Percentiles rank a stretch among this genome's conserved stretches.
phyloP scores from a whole-genome alignment of 1,139 yeast genomes.

The Kodamaea derodonti region DNA sequence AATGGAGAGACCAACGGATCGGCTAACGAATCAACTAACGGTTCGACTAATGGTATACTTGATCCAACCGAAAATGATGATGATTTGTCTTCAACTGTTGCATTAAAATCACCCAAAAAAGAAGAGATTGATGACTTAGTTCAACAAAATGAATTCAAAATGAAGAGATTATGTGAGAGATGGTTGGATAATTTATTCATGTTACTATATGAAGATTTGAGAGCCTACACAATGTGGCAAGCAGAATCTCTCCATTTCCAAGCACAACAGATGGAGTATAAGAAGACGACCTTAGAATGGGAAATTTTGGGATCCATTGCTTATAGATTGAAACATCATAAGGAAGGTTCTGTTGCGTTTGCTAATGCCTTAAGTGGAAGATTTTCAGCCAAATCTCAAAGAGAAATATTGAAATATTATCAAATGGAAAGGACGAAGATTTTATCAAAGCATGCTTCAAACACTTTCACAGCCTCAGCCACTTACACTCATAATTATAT shows the following conservation, averaged over 20 bases:
- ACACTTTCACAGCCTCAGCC: slow-evolving; percentile 12
- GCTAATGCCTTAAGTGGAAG: slow-evolving; percentile 74
- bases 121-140: slow-evolving; percentile 16
- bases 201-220: slow-evolving; percentile 82
- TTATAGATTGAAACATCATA: slow-evolving; percentile 69
- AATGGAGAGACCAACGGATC: slow-evolving; percentile 6
- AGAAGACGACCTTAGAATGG: slow-evolving; percentile 89
- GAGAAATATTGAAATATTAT: slow-evolving; percentile 69
- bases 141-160: slow-evolving; percentile 47
- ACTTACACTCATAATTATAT: slow-evolving; percentile 29
- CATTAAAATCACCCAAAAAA: slow-evolving; percentile 35
- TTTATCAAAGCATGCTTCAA: slow-evolving; percentile 26
- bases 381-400: slow-evolving; percentile 76
- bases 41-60: slow-evolving; percentile 6
- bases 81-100: slow-evolving; percentile 35
- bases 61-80: slow-evolving; percentile 11
- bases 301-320: slow-evolving; percentile 85
- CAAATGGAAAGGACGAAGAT: slow-evolving; percentile 42
- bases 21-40: background rate
- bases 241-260: slow-evolving; percentile 67
- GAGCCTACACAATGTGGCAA: slow-evolving; percentile 87
- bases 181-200: slow-evolving; percentile 91
- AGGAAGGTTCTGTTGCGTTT: slow-evolving; percentile 80
- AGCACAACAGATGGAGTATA: slow-evolving; percentile 69
- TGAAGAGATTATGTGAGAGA: slow-evolving; percentile 85